Percentiles rank a stretch among this genome's conserved stretches.
These are phyloP conservation scores for Paramecium sonneborni DNA, from an alignment of 73 alveolate species.

Conservation along the genomic window DNA sequence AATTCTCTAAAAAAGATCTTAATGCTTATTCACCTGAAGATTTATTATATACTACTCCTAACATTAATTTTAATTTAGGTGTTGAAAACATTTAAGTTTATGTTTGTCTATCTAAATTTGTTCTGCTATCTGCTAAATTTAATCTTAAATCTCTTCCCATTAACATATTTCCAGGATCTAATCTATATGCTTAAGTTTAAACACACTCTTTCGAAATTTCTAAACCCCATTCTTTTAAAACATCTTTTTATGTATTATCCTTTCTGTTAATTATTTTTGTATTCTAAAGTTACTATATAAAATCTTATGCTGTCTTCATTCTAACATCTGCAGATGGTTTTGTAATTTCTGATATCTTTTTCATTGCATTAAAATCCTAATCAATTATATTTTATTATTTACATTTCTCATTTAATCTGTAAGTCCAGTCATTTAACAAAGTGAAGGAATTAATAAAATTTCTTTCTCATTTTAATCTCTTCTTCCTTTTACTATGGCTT, in stretches of 20 bases:
- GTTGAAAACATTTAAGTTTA: constrained; percentile 78
- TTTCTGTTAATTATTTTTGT: constrained; percentile 70
- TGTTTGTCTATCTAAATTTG: constrained; percentile 85
- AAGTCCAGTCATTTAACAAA: constrained; percentile 74
- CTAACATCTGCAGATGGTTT: constrained; percentile 82
- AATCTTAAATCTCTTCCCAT: constrained; percentile 67
- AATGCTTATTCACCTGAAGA: not conserved
- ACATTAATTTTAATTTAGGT: not conserved
- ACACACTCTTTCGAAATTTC: constrained; percentile 65
- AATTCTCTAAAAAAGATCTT: not conserved
- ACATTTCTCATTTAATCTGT: constrained; percentile 90
- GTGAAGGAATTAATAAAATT: not conserved
- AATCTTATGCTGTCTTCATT: constrained; percentile 82
- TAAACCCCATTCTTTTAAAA: constrained; percentile 82
- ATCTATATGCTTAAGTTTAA: constrained; percentile 37
- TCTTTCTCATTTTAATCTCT: not conserved
- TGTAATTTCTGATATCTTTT: constrained; percentile 86
- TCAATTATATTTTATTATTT: not conserved
- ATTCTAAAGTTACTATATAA: not conserved
- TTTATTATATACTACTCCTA: not conserved
- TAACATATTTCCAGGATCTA: constrained; percentile 73
- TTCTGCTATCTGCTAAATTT: constrained; percentile 61
- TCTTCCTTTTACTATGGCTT: not conserved
- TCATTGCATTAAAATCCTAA: constrained; percentile 83
- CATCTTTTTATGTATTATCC: constrained; percentile 55